Base-by-base conservation (phyloP, 1,139 yeast species). In the Spencermartinsiella ligniputridi region DNA sequence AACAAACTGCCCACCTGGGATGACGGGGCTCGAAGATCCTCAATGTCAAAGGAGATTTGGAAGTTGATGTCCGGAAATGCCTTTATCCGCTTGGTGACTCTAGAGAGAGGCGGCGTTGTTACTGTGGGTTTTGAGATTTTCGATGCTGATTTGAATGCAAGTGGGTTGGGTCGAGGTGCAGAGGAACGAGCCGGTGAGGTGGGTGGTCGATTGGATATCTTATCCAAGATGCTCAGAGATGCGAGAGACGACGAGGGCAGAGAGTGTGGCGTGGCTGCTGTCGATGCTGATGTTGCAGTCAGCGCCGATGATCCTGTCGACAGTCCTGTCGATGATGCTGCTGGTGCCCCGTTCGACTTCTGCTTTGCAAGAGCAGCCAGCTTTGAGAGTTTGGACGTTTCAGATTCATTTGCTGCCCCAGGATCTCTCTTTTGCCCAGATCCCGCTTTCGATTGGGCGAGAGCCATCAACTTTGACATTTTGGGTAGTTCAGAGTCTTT, bases 351-450 rank as follows among this genome's bases (percentile, higher is more conserved):
- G 11, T 27, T 67, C 51, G 77, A 37, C 36, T 45, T 62, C 16
- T 71, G 64, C 51, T 69, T 70, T 2, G 81, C 80, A 52, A 78
- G 65, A 2, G 72, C 69, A 11, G 78, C 71, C 40, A 78, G 61
- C 54, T 75, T 76, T 1, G 76, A 70, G 42, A 60, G 38, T 29
- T 41, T 24, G 13, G 15, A 22, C 6, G 25, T 27, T 6, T 6
- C 8, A 9, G 32, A n/a, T 9, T 9, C 8, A 27, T 9, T 15
- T 9, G 32, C 4, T 5, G 8, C 32, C 8, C 15, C 8, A 4
- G 15, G 11, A n/a, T n/a, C n/a, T n/a, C n/a, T n/a, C n/a, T n/a
- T n/a, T n/a, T n/a, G n/a, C n/a, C n/a, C n/a, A 22, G 25, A 22
- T 6, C 6, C 34, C 17, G 34, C 17, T 20, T 44, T 38, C 47